Conservation (phyloP, 2,329 filamentous ascomycete species). For the Ophiostoma sp. region DNA sequence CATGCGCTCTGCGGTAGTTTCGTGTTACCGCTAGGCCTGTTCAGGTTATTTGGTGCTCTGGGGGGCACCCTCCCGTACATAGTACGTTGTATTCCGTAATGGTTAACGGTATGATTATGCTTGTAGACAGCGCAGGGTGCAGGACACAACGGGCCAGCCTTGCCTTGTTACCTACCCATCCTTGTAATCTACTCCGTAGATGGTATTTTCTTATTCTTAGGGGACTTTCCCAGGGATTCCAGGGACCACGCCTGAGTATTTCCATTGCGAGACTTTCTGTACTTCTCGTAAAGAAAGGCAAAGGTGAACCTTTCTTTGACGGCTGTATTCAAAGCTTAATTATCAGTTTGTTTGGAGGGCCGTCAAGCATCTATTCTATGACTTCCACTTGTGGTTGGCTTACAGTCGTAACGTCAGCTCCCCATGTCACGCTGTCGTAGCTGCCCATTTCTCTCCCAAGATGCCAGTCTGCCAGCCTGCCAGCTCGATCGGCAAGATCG, state of each 20-base stretch:
- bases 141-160: background rate
- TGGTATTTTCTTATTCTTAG: no score
- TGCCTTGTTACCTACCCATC: background rate
- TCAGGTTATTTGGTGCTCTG: background rate
- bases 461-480: no score
- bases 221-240: no score
- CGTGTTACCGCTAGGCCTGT: background rate
- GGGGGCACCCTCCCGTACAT: background rate
- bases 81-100: constrained; percentile 5
- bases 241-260: no score
- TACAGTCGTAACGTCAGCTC: background rate
- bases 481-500: background rate
- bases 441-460: background rate
- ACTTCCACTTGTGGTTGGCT: background rate
- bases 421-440: background rate
- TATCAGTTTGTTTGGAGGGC: no score
- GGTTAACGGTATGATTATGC: background rate
- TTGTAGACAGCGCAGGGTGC: background rate
- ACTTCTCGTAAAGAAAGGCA: no score
- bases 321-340: no score
- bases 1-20: background rate
- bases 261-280: no score
- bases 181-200: background rate
- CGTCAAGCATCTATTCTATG: background rate
- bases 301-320: no score